Evolutionary conservation across 331 rosid species (phyloP).

Genomic region (Rosa hybrid): DNA sequence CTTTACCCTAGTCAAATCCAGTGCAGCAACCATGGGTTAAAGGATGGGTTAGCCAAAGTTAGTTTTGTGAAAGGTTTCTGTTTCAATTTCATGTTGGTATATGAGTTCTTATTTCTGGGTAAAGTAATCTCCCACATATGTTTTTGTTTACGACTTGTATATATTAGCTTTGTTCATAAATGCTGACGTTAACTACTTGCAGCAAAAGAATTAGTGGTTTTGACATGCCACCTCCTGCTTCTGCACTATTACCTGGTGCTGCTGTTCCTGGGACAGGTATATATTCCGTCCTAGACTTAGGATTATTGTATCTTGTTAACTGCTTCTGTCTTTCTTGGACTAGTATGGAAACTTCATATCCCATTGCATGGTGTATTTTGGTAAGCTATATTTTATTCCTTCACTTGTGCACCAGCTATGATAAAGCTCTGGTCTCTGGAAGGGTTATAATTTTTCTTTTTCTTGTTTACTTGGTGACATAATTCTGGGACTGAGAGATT

Average conservation of each 20-base stretch:
- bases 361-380: conserved; percentile 88
- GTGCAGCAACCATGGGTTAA: too few species aligned
- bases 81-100: neutral
- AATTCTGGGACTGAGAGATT: conserved; percentile 93
- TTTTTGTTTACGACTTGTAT: conserved; percentile 1
- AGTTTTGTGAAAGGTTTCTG: too few species aligned
- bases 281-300: conserved; percentile 31
- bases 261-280: conserved; percentile 75
- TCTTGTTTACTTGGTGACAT: conserved; percentile 69
- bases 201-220: conserved; percentile 99
- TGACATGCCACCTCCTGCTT: conserved; percentile 97
- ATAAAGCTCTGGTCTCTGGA: conserved; percentile 44
- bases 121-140: neutral
- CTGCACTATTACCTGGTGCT: conserved; percentile 77
- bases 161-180: conserved; percentile 13
- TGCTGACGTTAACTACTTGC: conserved; percentile 46
- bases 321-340: conserved; percentile 63
- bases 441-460: conserved; percentile 35
- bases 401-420: conserved; percentile 42
- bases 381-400: conserved; percentile 79
- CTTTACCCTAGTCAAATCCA: too few species aligned
- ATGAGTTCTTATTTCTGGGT: neutral
- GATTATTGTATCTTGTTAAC: conserved; percentile 50
- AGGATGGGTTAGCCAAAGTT: too few species aligned
- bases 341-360: conserved; percentile 96